These are phyloP conservation scores for Leishmania major DNA, from an alignment of 208 protist species.

Conservation along the genomic window DNA sequence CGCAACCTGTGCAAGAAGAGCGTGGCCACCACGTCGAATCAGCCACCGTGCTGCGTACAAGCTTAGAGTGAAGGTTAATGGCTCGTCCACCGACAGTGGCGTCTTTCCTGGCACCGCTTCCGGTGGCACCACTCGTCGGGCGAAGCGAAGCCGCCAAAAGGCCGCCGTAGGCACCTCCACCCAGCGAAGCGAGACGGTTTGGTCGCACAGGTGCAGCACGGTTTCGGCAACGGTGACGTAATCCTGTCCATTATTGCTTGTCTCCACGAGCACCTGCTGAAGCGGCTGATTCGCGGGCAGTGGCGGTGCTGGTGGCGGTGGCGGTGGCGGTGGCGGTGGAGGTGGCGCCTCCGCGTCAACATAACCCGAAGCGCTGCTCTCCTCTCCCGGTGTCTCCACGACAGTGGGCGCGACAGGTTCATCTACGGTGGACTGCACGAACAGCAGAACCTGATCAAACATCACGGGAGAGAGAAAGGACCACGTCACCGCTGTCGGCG, in stretches of 20 bases:
- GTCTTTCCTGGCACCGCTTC: not conserved
- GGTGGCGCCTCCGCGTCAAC: not conserved
- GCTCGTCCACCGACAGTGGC: slow-evolving; percentile 26
- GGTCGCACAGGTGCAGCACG: slow-evolving; percentile 15
- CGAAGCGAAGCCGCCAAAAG: slow-evolving; percentile 30
- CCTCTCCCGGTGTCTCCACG: not conserved
- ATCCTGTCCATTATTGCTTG: slow-evolving; percentile 75
- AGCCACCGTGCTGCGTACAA: slow-evolving; percentile 57
- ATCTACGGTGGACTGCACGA: slow-evolving; percentile 6
- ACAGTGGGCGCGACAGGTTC: not conserved
- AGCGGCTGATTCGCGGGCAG: not conserved
- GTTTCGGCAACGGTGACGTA: slow-evolving; percentile 45
- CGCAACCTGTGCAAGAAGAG: slow-evolving; percentile 9
- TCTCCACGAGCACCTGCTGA: slow-evolving; percentile 62
- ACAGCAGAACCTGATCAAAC: slow-evolving; percentile 24
- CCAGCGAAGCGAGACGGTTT: slow-evolving; percentile 39
- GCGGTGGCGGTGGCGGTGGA: not conserved
- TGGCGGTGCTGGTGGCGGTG: not conserved
- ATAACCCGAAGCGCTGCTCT: not conserved
- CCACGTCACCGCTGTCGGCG: slow-evolving; percentile 18
- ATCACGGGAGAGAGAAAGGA: slow-evolving; percentile 23
- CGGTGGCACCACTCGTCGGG: not conserved
- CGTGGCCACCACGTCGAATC: slow-evolving; percentile 15
- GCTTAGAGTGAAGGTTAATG: slow-evolving; percentile 32
- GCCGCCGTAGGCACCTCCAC: slow-evolving; percentile 11